A percentile compares a stretch with the other conserved stretches of the same genome.
Evolutionary conservation across 176 grass and related monocot genomes (phyloP).

Genomic region (Alopecurus myosuroides): DNA sequence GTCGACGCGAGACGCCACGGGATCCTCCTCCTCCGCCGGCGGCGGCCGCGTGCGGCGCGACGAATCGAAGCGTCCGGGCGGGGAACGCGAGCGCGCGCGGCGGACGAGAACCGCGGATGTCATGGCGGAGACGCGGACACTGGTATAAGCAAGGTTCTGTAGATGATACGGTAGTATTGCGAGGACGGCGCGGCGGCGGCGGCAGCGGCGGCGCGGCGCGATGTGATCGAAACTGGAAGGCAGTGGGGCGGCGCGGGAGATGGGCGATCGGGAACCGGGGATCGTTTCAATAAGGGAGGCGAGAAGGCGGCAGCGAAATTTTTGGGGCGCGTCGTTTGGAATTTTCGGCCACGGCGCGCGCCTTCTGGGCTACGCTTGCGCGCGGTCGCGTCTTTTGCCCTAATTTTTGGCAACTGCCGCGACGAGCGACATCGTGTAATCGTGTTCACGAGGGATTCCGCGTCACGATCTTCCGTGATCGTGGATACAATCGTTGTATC

Average conservation of each 20-base stretch:
- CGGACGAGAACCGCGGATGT: background rate
- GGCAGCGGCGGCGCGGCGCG: background rate
- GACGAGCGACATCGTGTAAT: too few species aligned
- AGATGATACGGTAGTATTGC: background rate
- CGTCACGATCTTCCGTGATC: too few species aligned
- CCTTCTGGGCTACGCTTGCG: background rate
- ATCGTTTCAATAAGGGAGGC: background rate
- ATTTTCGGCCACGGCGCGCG: background rate
- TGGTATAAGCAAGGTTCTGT: background rate
- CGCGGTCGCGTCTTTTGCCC: background rate
- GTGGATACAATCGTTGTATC: too few species aligned
- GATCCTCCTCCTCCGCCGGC: background rate
- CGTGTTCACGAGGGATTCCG: too few species aligned
- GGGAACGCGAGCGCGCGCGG: constrained; percentile 3
- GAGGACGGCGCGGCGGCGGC: background rate
- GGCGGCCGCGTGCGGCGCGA: background rate
- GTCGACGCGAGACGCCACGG: too few species aligned
- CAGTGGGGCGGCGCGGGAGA: background rate
- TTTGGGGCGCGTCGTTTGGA: background rate
- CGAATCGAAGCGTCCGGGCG: background rate
- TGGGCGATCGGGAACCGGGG: background rate
- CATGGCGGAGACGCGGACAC: background rate
- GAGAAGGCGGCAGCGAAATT: background rate
- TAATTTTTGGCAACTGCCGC: background rate
- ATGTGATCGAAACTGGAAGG: too few species aligned